These are phyloP conservation scores for Passalora sequoiae DNA, from an alignment of 2,329 filamentous ascomycete genomes.

Conservation along the genomic window DNA sequence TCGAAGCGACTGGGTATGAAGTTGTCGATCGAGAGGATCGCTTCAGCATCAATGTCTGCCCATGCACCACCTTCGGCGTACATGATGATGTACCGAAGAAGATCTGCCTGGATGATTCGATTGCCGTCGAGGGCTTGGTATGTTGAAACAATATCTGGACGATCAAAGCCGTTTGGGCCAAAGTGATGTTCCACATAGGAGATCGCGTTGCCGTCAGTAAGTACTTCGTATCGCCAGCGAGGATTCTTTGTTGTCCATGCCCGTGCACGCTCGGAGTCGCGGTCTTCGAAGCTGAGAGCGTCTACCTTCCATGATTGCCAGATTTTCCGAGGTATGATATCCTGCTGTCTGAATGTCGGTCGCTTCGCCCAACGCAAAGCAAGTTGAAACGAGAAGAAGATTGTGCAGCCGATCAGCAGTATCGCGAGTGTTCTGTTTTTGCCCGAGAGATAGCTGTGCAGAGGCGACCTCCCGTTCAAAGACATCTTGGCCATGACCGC, in stretches of 20 bases:
- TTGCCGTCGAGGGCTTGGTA: constrained; percentile 53
- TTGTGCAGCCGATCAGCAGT: neutral
- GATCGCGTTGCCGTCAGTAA: constrained; percentile 63
- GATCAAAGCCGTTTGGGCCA: constrained; percentile 56
- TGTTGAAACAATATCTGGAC: constrained; percentile 58
- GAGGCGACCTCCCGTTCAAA: neutral
- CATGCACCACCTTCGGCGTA: constrained; percentile 60
- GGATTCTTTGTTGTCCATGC: constrained; percentile 64
- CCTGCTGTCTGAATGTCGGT: constrained; percentile 1
- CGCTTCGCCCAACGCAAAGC: neutral
- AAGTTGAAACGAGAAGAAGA: constrained; percentile 2
- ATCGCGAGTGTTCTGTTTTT: constrained; percentile 1
- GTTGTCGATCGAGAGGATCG: constrained; percentile 47
- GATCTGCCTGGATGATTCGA: constrained; percentile 60
- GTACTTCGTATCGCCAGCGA: constrained; percentile 59
- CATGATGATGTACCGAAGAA: constrained; percentile 62
- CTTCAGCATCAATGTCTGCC: constrained; percentile 56
- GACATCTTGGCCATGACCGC: neutral
- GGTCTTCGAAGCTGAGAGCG: constrained; percentile 59
- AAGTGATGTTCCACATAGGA: constrained; percentile 64
- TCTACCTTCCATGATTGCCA: constrained; percentile 73
- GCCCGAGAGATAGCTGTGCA: neutral
- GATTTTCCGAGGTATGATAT: constrained; percentile 56
- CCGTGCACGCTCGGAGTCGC: constrained; percentile 54
- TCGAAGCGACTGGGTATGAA: constrained; percentile 61